Evolutionary conservation across 768 basidiomycete species (phyloP), one percentile per base, ranked within the genome.

Genomic region (Boletus pseudo-olivaceus): DNA sequence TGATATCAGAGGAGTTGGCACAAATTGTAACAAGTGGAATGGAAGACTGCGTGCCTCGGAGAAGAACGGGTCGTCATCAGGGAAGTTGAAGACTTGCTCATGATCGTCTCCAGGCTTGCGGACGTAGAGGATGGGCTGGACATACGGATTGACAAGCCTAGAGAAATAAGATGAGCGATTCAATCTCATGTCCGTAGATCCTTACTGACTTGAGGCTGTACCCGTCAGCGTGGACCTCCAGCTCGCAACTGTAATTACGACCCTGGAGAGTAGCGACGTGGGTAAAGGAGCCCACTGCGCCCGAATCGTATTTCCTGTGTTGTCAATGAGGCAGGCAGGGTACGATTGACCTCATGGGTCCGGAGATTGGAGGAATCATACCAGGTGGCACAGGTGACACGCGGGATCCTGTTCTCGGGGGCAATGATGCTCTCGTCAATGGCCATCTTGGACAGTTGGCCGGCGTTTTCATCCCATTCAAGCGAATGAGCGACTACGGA

Each of bases 191-290:
- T 49, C 37, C 58, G 49, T 51, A 43, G 32, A 27, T 40, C 30
- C 33, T 37, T 23, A 66, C 78, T 53, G 59, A 89, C 90, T 90
- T 92, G 57, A 92, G 78, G 62, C 76, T 83, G 75, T 93, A 97
- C 8, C 96, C 96, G 68, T 98, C 96, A 40, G 92, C 92, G 72
- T 87, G 92, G 39, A 96, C 85, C 68, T 96, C 94, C 39, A 98
- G 77, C 75, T 96, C 94, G 68, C 93, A 97, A 64, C 91, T 91
- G 73, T 98, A 98, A 67, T 94, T 84, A 60, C 77, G 83, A 47
- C 94, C 96, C 68, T 99, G 96, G 38, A 99, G 84, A 23, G 90
- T 89, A 51, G 90, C 89, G 40, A 91, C 79, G 64, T 99, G 96
- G 4, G 83, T 90, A 72, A 99, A 88, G 54, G 83, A 88, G 23